Evolutionary conservation across 73 alveolate species (phyloP).

Genomic region (Stentor coeruleus): DNA sequence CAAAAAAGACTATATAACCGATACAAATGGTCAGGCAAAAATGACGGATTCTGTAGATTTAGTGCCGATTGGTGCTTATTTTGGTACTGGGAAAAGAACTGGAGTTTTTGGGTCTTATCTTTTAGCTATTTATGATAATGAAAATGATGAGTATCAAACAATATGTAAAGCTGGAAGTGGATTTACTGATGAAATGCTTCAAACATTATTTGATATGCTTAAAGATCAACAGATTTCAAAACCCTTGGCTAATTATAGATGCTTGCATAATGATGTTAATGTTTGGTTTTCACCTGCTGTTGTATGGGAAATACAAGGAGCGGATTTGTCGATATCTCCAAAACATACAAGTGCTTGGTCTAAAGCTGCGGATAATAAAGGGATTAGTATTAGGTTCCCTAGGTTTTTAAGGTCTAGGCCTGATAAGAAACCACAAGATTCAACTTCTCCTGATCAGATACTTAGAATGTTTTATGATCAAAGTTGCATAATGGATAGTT

Average conservation of each 20-base stretch:
- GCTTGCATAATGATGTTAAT: constrained; percentile 77
- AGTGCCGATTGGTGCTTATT: constrained; percentile 98
- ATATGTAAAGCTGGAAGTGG: constrained; percentile 82
- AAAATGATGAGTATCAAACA: constrained; percentile 91
- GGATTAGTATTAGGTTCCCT: constrained; percentile 99
- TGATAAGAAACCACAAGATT: constrained; percentile 95
- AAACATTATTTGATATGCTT: constrained; percentile 31
- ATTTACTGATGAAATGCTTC: constrained; percentile 44
- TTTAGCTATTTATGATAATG: constrained; percentile 96
- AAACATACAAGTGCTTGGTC: constrained; percentile 92
- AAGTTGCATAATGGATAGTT: constrained; percentile 47
- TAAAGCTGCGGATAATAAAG: constrained; percentile 87
- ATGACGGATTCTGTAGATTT: constrained; percentile 98
- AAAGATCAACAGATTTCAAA: constrained; percentile 61
- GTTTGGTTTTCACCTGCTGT: constrained; percentile 86
- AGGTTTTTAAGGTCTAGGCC: constrained; percentile 95
- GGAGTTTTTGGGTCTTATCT: constrained; percentile 99
- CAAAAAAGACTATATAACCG: constrained; percentile 92
- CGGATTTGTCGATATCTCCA: constrained; percentile 97
- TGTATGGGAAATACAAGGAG: constrained; percentile 99
- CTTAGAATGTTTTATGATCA: constrained; percentile 89
- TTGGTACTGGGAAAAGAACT: constrained; percentile 99
- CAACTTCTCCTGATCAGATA: constrained; percentile 94
- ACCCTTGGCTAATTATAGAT: constrained; percentile 60
- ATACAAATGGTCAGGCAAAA: constrained; percentile 30